Conservation (phyloP, 305 asterid species). For the Fraxinus greggii region DNA sequence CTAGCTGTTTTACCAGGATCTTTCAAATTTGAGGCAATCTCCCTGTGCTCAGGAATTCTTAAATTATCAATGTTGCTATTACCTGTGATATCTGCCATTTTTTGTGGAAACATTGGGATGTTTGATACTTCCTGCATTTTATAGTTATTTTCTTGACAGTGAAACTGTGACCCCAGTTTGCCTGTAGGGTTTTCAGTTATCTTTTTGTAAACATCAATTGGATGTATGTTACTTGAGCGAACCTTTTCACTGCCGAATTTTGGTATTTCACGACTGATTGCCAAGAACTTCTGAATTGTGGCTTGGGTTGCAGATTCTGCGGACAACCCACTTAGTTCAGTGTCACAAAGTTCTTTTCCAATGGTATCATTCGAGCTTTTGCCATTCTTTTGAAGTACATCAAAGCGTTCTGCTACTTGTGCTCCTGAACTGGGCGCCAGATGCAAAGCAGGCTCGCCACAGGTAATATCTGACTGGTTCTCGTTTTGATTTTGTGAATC, state of each 20-base stretch:
- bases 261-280: slow-evolving; percentile 30
- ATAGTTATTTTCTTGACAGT: slow-evolving; percentile 31
- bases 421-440: slow-evolving; percentile 32
- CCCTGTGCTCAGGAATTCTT: slow-evolving; percentile 42
- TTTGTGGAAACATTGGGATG: slow-evolving; percentile 33
- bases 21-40: slow-evolving; percentile 46
- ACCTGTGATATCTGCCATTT: slow-evolving; percentile 45
- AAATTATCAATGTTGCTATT: slow-evolving; percentile 43
- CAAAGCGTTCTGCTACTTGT: slow-evolving; percentile 29
- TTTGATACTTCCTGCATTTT: slow-evolving; percentile 40
- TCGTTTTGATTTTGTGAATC: slow-evolving; percentile 42
- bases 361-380: slow-evolving; percentile 27
- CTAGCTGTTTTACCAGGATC: slow-evolving; percentile 37
- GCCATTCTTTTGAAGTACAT: slow-evolving; percentile 30
- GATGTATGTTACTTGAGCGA: slow-evolving; percentile 36
- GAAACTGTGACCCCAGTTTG: slow-evolving; percentile 27
- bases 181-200: slow-evolving; percentile 30
- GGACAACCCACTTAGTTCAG: slow-evolving; percentile 61
- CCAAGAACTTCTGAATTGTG: slow-evolving; percentile 35
- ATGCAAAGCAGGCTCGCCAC: slow-evolving; percentile 31
- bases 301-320: slow-evolving; percentile 64
- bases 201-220: slow-evolving; percentile 29
- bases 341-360: slow-evolving; percentile 36
- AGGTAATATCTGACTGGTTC: slow-evolving; percentile 20
- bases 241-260: slow-evolving; percentile 37